Evolutionary conservation across 495 filamentous ascomycete genomes (phyloP).

Genomic region (Chaetomidium leptoderma): DNA sequence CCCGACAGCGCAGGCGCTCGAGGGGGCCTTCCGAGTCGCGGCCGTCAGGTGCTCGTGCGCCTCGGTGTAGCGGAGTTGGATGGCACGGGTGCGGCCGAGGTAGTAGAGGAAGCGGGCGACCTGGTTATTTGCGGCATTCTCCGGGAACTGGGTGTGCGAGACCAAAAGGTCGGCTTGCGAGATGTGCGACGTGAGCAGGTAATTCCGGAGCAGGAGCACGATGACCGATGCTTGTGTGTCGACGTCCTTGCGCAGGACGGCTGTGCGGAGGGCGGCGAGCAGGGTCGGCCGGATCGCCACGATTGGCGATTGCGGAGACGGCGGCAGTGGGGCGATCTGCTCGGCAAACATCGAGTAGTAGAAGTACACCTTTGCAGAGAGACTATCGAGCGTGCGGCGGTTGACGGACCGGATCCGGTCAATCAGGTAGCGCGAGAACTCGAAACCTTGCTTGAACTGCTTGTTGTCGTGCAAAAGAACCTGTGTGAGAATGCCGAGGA

Average conservation of each 20-base stretch:
- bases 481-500: conserved; percentile 83
- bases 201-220: conserved; percentile 90
- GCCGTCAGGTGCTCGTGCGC: conserved; percentile 91
- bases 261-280: conserved; percentile 82
- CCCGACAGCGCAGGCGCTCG: conserved; percentile 79
- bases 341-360: conserved; percentile 95
- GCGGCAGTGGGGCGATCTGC: conserved; percentile 77
- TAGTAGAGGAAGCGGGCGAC: conserved; percentile 96
- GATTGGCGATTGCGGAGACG: conserved; percentile 77
- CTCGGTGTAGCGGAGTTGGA: conserved; percentile 92
- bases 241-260: conserved; percentile 89
- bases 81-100: conserved; percentile 89
- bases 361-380: conserved; percentile 94
- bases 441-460: conserved; percentile 68
- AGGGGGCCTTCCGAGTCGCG: conserved; percentile 90
- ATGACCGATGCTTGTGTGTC: conserved; percentile 95
- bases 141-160: conserved; percentile 88
- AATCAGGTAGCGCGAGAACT: conserved; percentile 76
- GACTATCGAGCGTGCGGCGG: conserved; percentile 86
- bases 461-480: conserved; percentile 85
- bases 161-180: conserved; percentile 93
- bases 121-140: conserved; percentile 92
- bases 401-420: conserved; percentile 84
- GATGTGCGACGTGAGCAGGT: conserved; percentile 93
- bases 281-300: conserved; percentile 81